phyloP scores from a whole-genome alignment of 2,329 filamentous ascomycete species.

The Verticillium tricorpus region DNA sequence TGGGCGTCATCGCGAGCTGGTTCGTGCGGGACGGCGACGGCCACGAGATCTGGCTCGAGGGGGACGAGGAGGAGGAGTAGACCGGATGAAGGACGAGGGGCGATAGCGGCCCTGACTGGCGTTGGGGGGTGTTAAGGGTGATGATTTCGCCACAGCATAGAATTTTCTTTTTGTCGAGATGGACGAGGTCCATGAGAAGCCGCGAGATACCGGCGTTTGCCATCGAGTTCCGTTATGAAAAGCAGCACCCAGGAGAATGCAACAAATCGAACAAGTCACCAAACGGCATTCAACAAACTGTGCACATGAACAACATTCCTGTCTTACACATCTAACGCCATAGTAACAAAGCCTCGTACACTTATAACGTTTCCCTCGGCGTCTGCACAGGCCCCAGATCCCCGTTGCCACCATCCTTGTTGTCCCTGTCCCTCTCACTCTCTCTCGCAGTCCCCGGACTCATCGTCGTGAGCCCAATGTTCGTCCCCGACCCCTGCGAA shows the following conservation, averaged over 20 bases:
- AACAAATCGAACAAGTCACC: too few relatives aligned
- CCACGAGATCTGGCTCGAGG: constrained; percentile 61
- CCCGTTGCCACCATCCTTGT: constrained; percentile 3
- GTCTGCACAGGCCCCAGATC: constrained; percentile 10
- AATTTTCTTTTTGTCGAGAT: too few relatives aligned
- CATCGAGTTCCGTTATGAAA: too few relatives aligned
- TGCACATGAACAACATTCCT: neutral
- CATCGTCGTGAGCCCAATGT: constrained; percentile 5
- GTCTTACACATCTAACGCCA: neutral
- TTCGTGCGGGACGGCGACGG: constrained; percentile 58
- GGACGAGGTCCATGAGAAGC: too few relatives aligned
- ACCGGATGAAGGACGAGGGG: too few relatives aligned
- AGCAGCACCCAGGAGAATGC: too few relatives aligned
- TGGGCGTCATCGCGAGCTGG: constrained; percentile 45
- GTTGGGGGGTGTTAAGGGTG: too few relatives aligned
- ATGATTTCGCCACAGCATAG: too few relatives aligned
- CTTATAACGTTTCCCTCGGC: constrained; percentile 11
- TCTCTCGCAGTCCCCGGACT: neutral
- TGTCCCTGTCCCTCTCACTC: neutral
- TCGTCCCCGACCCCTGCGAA: constrained; percentile 2
- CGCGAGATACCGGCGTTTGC: too few relatives aligned
- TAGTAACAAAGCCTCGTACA: too few relatives aligned
- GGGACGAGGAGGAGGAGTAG: constrained; percentile 43
- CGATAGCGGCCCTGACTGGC: too few relatives aligned
- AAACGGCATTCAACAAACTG: too few relatives aligned